A percentile compares a stretch with the other conserved stretches of the same genome.
phyloP scores from a whole-genome alignment of 495 filamentous ascomycete genomes.

The Paragyromitra xinjiangensis region DNA sequence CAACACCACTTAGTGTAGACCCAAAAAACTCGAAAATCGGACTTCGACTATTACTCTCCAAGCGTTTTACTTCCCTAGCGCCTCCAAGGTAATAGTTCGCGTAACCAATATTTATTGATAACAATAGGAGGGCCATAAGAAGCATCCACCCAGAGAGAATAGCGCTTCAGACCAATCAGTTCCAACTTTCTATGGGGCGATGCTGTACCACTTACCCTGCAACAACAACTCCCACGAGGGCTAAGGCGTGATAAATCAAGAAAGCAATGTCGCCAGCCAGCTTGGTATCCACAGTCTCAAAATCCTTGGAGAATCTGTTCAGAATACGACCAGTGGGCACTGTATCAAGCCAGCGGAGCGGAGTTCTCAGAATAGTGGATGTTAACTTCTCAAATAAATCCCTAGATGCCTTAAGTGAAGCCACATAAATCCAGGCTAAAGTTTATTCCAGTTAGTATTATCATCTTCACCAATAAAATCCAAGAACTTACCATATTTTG shows the following conservation, averaged over 20 bases:
- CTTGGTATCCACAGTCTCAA: constrained; percentile 73
- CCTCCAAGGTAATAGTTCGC: constrained; percentile 70
- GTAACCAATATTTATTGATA: constrained; percentile 67
- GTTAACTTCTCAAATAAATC: constrained; percentile 71
- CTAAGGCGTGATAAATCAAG: constrained; percentile 63
- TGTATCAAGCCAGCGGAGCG: constrained; percentile 76
- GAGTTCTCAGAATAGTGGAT: constrained; percentile 72
- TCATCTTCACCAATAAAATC: background rate
- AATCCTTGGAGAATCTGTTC: constrained; percentile 83
- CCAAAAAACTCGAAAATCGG: constrained; percentile 82
- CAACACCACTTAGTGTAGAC: constrained; percentile 72
- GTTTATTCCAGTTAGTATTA: constrained; percentile 11
- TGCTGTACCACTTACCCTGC: constrained; percentile 60
- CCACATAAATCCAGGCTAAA: constrained; percentile 63
- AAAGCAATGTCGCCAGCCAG: constrained; percentile 69
- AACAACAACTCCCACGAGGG: constrained; percentile 67
- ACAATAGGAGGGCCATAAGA: constrained; percentile 65
- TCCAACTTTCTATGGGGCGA: background rate
- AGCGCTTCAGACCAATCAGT: constrained; percentile 59
- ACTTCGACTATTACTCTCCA: constrained; percentile 76
- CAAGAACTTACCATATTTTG: constrained; percentile 63
- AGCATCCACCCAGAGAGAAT: constrained; percentile 70
- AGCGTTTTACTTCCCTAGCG: constrained; percentile 77
- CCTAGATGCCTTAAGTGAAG: constrained; percentile 71
- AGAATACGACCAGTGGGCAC: constrained; percentile 79